phyloP scores from a whole-genome alignment of 805 yeast species.

The Wickerhamiella sorbophila region DNA sequence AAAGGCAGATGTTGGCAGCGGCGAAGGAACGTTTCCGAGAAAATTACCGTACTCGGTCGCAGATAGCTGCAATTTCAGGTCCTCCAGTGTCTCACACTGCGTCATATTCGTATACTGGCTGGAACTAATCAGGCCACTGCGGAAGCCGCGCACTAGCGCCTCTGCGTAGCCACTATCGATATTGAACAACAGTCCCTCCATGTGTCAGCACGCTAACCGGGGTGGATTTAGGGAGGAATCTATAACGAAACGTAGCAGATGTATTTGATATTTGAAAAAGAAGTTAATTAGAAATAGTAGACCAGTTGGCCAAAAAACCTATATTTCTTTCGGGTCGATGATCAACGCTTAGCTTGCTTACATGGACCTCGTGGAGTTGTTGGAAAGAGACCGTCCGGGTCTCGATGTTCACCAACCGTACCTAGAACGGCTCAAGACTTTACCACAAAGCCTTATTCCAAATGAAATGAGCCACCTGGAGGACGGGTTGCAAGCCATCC shows the following conservation, averaged over 20 bases:
- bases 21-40: constrained; percentile 64
- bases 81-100: constrained; percentile 92
- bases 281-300: neutral
- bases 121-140: constrained; percentile 60
- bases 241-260: neutral
- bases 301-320: neutral
- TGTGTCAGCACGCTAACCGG: constrained; percentile 20
- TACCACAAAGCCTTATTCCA: constrained; percentile 13
- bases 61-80: constrained; percentile 80
- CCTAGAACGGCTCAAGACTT: constrained; percentile 9
- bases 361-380: constrained; percentile 5
- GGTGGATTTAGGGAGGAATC: neutral
- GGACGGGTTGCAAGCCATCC: constrained; percentile 3
- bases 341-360: neutral
- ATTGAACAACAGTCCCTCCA: constrained; percentile 93
- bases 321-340: neutral
- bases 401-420: constrained; percentile 10
- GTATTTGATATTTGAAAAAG: neutral
- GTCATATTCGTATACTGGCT: constrained; percentile 84
- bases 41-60: constrained; percentile 94
- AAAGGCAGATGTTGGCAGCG: constrained; percentile 75
- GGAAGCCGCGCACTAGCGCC: constrained; percentile 89
- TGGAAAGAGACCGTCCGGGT: constrained; percentile 1
- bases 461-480: constrained; percentile 10
- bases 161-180: constrained; percentile 82